phyloP scores from a whole-genome alignment of 2,329 filamentous ascomycete species.

The Thermothelomyces thermophilus region DNA sequence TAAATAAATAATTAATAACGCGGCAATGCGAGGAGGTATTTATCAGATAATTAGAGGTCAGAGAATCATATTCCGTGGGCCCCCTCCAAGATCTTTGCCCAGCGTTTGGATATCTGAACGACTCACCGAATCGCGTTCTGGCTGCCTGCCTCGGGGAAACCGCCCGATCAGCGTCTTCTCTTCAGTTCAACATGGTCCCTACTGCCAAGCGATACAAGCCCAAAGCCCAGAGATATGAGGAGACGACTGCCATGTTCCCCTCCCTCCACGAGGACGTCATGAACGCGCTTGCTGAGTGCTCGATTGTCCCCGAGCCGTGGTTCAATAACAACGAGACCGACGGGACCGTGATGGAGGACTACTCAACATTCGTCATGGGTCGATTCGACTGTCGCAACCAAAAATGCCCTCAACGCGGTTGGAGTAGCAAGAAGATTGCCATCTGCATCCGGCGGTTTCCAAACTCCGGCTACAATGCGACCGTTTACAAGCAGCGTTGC shows the following conservation, averaged over 20 bases:
- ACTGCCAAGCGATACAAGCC: neutral
- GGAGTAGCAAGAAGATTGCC: slow-evolving; percentile 1
- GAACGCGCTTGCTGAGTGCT: neutral
- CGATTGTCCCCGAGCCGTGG: neutral
- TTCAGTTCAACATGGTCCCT: neutral
- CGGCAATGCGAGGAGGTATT: too few relatives aligned
- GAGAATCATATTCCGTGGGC: too few relatives aligned
- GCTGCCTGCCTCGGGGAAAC: too few relatives aligned
- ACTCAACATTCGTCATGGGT: neutral
- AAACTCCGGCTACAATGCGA: neutral
- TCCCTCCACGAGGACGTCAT: neutral
- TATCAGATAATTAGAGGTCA: too few relatives aligned
- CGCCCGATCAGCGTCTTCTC: too few relatives aligned
- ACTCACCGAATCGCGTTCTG: too few relatives aligned
- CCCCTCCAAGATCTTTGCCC: too few relatives aligned
- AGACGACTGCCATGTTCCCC: neutral
- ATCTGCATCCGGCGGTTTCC: neutral
- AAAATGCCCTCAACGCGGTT: neutral
- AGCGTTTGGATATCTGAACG: too few relatives aligned
- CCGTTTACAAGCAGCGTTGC: slow-evolving; percentile 15
- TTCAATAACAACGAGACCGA: neutral
- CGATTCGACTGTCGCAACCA: neutral
- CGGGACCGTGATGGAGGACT: neutral
- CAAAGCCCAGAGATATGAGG: neutral
- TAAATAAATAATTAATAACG: too few relatives aligned